A percentile compares a stretch with the other conserved stretches of the same genome.
phyloP scores from a whole-genome alignment of 2,329 filamentous ascomycete genomes.

The Paraconiothyrium brasiliense region DNA sequence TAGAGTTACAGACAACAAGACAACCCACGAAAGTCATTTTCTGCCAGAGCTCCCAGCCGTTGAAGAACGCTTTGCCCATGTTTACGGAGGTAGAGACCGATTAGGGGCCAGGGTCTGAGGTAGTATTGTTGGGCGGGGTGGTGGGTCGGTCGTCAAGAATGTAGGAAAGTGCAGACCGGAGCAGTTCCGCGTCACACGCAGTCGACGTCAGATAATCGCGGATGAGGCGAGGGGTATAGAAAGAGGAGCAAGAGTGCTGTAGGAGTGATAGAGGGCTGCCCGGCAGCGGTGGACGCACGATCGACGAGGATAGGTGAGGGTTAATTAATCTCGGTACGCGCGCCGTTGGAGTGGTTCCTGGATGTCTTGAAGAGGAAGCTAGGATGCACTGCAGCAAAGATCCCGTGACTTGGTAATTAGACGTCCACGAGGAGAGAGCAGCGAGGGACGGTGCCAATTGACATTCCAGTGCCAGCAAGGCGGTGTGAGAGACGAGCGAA shows the following conservation, averaged over 20 bases:
- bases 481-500: conserved; percentile 31
- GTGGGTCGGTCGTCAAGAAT: conserved; percentile 23
- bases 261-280: conserved; percentile 14
- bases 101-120: conserved; percentile 32
- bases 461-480: conserved; percentile 24
- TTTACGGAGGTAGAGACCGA: conserved; percentile 28
- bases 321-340: conserved; percentile 25
- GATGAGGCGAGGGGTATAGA: conserved; percentile 12
- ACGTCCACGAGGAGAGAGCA: conserved; percentile 19
- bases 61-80: conserved; percentile 54
- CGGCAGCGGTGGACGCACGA: conserved; percentile 14
- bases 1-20: conserved; percentile 2
- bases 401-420: conserved; percentile 25
- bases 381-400: conserved; percentile 21
- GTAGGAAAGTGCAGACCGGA: conserved; percentile 18
- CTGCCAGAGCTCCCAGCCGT: conserved; percentile 81
- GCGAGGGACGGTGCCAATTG: conserved; percentile 27
- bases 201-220: conserved; percentile 9
- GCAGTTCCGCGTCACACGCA: conserved; percentile 13
- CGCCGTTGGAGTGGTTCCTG: conserved; percentile 25
- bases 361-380: conserved; percentile 27
- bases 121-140: conserved; percentile 22
- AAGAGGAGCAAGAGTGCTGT: conserved; percentile 10
- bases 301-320: conserved; percentile 11
- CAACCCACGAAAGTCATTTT: conserved; percentile 85